Base-by-base conservation (phyloP, 2,329 filamentous ascomycete species). In the Aspergillus tubingensis region DNA sequence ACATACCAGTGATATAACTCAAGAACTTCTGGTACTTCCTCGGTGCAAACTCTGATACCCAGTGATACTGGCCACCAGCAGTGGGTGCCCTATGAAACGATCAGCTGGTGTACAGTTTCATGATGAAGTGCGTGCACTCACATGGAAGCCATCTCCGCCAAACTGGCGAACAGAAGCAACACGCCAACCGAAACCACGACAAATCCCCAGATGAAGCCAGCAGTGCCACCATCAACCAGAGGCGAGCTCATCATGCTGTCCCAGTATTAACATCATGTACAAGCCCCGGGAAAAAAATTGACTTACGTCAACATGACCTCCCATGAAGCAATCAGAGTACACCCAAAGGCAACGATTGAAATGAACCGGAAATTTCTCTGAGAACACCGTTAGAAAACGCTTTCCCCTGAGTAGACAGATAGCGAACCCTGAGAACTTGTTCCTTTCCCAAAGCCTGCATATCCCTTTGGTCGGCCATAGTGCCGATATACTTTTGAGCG, bases 21-120 rank as follows among this genome's bases (percentile, higher is more conserved):
- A 76, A 54, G 51, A 76, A 75, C 38, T 70, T 71, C 60, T 72
- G 71, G 49, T 61, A 72, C 48, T 63, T 64, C 25, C 70, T 65
- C 39, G 71, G 68, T 17, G 73, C 73, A 54, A 76, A 75, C 63
- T 76, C 73, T 57, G 72, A 73, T 38, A 74, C 74, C 76, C 76
- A 78, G 61, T 77, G 74, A 48, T 77, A 77, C 57, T 78, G 76
- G 39, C 73, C 76, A 59, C 71, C 75, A 3, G 74, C 74, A 7
- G 74, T 76, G 19, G 76, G 75, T 15, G 76, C 67, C 51, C 70
- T 74, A 17, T 32, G 5, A 19, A 50, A 10, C 2, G 17, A 17
- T 30, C 0, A 50, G 8, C n/a, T 19, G 27, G 7, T 30, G 8
- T 17, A 17, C 3, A 2, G 13, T 27, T 10, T 21, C 8, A 32